Base-by-base conservation (phyloP, 768 basidiomycete species). In the Kwoniella dendrophila region DNA sequence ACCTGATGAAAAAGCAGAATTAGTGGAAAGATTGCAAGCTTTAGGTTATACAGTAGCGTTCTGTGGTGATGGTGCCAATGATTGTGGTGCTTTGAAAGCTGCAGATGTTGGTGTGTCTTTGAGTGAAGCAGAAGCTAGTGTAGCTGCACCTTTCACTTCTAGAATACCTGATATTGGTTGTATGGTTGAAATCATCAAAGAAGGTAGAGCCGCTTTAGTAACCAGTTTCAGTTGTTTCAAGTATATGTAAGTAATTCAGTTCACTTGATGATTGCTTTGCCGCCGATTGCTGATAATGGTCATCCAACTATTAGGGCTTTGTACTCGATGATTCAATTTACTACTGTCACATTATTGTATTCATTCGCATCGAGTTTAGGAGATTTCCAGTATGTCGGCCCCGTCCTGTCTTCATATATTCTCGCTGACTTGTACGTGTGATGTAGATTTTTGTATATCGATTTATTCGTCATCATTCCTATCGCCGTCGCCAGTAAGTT, bases 181-280 rank as follows among this genome's bases (percentile, higher is more conserved):
- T 76, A 91, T 97, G 44, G 83, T 98, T 30, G 93, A 98, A 69
- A 90, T 99, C 53, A 94, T 99, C 81, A 92, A 88, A 73, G 95
- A 99, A 75, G 96, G 96, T 7, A 84, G 96, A 44, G 91, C 92
- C 7, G 95, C 96, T 0, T 82, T 99, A 55, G 95, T 96, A 55
- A 98, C 96, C 1, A 95, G 92, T 78, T 99, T 99, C 80, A 94
- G 92, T 68, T 98, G 95, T 81, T 99, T 99, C 86, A 99, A 99
- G 80, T 99, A 97, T 74, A 99, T 99, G 95, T 94, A 70, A 79
- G 90, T 83, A 34, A 4, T 20, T 2, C 18, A 3, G 32, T 30
- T 12, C 34, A 29, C n/a, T 22, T 45, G 14, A 40, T 2, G 0
- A 66, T 16, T 45, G 43, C 26, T 20, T 70, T 94, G 92, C 91